phyloP scores from a whole-genome alignment of 2,329 filamentous ascomycete genomes.

The Akanthomyces uredinophilus region DNA sequence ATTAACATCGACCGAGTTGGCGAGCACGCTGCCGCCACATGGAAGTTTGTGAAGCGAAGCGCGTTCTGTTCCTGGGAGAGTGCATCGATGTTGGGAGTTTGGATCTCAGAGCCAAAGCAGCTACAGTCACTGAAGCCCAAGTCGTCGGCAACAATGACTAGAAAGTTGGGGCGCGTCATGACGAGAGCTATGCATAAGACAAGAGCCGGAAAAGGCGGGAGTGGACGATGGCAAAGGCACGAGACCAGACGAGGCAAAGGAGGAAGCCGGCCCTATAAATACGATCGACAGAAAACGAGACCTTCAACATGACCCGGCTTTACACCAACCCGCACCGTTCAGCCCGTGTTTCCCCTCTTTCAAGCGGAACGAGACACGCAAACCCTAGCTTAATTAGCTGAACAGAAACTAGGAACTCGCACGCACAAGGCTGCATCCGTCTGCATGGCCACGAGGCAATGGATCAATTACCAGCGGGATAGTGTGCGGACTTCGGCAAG shows the following conservation, averaged over 20 bases:
- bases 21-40: conserved; percentile 60
- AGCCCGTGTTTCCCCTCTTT: conserved; percentile 6
- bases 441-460: conserved; percentile 8
- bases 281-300: background rate
- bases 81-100: conserved; percentile 27
- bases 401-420: conserved; percentile 12
- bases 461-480: background rate
- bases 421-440: conserved; percentile 5
- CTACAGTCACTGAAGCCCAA: conserved; percentile 29
- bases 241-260: background rate
- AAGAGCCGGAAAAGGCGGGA: background rate
- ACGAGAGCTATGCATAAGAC: background rate
- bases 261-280: background rate
- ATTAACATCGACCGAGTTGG: conserved; percentile 62
- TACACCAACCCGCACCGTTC: background rate
- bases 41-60: conserved; percentile 59
- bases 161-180: conserved; percentile 28
- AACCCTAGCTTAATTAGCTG: background rate
- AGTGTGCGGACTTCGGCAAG: conserved; percentile 14
- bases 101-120: conserved; percentile 29
- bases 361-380: background rate
- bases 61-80: conserved; percentile 37
- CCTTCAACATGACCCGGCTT: background rate
- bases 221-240: background rate
- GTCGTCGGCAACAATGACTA: conserved; percentile 31